Conservation (phyloP, 2,329 filamentous ascomycete genomes). For the Scleromitrula shiraiana region DNA sequence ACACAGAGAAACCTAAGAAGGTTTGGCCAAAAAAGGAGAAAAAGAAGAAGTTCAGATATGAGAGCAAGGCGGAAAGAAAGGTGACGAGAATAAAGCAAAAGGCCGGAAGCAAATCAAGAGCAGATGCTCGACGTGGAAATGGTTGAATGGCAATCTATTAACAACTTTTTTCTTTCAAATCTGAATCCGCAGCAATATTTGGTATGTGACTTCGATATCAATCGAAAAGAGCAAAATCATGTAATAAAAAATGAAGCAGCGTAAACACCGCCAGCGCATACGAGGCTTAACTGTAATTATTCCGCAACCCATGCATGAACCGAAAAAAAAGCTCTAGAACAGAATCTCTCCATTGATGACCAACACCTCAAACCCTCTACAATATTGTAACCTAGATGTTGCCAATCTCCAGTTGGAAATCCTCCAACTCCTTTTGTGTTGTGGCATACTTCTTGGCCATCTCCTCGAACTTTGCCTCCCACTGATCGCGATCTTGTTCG, state of each 20-base stretch:
- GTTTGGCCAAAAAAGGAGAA: constrained; percentile 59
- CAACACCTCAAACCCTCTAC: constrained; percentile 7
- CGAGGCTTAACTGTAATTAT: constrained; percentile 22
- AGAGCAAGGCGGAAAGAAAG: constrained; percentile 78
- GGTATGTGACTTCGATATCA: constrained; percentile 21
- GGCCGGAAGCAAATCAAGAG: constrained; percentile 46
- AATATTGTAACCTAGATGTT: constrained; percentile 77
- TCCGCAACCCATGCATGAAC: constrained; percentile 16
- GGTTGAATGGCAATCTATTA: constrained; percentile 15
- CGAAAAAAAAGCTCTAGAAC: constrained; percentile 16
- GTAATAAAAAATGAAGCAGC: constrained; percentile 21
- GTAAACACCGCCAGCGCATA: constrained; percentile 24
- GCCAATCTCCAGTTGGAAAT: constrained; percentile 85
- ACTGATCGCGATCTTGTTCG: constrained; percentile 83
- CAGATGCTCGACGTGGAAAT: constrained; percentile 27
- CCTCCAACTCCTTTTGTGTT: constrained; percentile 83
- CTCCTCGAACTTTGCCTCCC: constrained; percentile 97
- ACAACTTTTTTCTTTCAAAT: constrained; percentile 10
- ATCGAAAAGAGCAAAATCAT: constrained; percentile 21
- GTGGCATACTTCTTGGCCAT: constrained; percentile 82
- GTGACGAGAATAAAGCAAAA: constrained; percentile 63
- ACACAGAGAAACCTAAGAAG: constrained; percentile 35
- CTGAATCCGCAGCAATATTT: constrained; percentile 11
- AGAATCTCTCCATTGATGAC: constrained; percentile 5
- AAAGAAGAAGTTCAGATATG: constrained; percentile 89